phyloP scores from a whole-genome alignment of 2,329 filamentous ascomycete species.

The Nemania sp. region DNA sequence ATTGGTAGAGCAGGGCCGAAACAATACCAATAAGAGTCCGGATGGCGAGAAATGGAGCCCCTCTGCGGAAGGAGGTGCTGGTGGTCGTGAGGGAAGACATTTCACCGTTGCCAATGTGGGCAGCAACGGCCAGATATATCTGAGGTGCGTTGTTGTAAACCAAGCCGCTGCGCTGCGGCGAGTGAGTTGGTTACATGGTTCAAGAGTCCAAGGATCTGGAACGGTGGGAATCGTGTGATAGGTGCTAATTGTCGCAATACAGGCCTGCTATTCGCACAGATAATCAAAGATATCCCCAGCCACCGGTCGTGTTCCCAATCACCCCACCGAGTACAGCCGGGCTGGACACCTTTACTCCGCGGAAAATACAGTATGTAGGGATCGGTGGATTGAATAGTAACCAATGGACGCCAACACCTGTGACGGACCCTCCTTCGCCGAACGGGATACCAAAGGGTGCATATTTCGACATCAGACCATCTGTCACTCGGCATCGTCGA shows the following conservation, averaged over 20 bases:
- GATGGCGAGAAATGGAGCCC: conserved; percentile 69
- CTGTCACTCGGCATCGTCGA: conserved; percentile 63
- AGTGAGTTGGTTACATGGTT: background rate
- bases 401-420: conserved; percentile 59
- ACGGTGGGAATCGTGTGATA: conserved; percentile 6
- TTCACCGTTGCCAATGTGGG: conserved; percentile 86
- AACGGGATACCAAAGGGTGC: conserved; percentile 51
- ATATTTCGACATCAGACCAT: conserved; percentile 47
- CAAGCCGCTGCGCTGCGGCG: background rate
- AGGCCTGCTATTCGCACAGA: conserved; percentile 73
- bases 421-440: conserved; percentile 47
- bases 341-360: conserved; percentile 60
- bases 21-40: conserved; percentile 61
- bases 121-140: conserved; percentile 84
- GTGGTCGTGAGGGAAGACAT: conserved; percentile 74
- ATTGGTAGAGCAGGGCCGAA: conserved; percentile 48
- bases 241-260: conserved; percentile 39
- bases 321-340: conserved; percentile 71
- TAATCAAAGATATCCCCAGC: conserved; percentile 71
- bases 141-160: conserved; percentile 69
- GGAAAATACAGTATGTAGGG: conserved; percentile 49
- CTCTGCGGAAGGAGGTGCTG: conserved; percentile 70
- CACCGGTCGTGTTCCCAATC: conserved; percentile 69
- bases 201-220: background rate
- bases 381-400: conserved; percentile 51